A percentile compares a stretch with the other conserved stretches of the same genome.
These are phyloP conservation scores for Cavenderia fasciculata DNA, from an alignment of 78 protist genomes.

Conservation along the genomic window DNA sequence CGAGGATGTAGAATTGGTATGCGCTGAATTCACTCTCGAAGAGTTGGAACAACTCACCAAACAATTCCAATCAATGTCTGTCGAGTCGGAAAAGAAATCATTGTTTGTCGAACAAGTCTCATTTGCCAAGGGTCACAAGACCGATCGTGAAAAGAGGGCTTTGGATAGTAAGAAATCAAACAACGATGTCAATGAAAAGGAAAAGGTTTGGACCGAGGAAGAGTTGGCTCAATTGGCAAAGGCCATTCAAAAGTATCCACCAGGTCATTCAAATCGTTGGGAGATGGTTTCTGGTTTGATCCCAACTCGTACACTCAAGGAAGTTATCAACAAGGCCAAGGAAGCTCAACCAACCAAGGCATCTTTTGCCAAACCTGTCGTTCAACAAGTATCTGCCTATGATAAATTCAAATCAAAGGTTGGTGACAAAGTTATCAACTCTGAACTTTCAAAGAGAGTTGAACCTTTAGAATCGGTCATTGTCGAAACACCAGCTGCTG, in stretches of 20 bases:
- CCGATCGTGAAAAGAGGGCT: background rate
- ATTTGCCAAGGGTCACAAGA: slow-evolving; percentile 1
- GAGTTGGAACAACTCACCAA: slow-evolving; percentile 16
- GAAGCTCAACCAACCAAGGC: slow-evolving; percentile 69
- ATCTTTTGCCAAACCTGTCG: slow-evolving; percentile 64
- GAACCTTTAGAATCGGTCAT: slow-evolving; percentile 6
- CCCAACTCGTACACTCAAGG: slow-evolving; percentile 82
- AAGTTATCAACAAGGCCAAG: slow-evolving; percentile 79
- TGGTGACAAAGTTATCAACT: slow-evolving; percentile 34
- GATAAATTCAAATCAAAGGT: slow-evolving; percentile 72
- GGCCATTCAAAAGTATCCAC: slow-evolving; percentile 83
- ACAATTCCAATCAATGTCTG: background rate
- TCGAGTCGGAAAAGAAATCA: slow-evolving; percentile 8
- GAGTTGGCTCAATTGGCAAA: slow-evolving; percentile 82
- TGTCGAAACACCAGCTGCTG: background rate
- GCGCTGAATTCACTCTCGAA: background rate
- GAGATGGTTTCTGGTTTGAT: slow-evolving; percentile 63
- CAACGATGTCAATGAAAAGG: slow-evolving; percentile 9
- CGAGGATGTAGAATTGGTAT: slow-evolving; percentile 77
- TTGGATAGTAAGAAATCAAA: slow-evolving; percentile 11
- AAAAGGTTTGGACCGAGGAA: slow-evolving; percentile 81
- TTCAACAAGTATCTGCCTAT: slow-evolving; percentile 12
- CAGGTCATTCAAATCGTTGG: slow-evolving; percentile 77
- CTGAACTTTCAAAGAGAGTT: slow-evolving; percentile 29
- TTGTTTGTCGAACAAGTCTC: background rate